Conservation (phyloP, 805 yeast species). For the Pichia pseudocactophila region DNA sequence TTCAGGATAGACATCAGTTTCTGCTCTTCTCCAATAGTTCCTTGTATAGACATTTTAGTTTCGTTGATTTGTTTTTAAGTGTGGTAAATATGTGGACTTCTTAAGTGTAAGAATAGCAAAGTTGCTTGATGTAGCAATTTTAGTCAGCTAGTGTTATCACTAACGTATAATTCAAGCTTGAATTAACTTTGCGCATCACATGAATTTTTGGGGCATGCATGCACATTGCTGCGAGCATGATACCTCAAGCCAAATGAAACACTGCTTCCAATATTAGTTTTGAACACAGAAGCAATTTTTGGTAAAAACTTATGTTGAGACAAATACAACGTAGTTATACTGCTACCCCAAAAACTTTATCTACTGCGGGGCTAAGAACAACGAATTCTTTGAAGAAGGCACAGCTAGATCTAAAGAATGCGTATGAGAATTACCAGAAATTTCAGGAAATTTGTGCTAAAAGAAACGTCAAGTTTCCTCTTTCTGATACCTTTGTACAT, state of each 20-base stretch:
- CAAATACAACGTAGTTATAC: background rate
- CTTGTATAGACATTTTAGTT: conserved; percentile 26
- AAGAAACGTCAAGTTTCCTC: conserved; percentile 26
- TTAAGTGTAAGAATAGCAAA: background rate
- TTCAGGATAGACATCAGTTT: conserved; percentile 23
- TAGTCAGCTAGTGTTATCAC: too few relatives aligned
- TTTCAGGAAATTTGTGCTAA: conserved; percentile 25
- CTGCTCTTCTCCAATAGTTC: conserved; percentile 28
- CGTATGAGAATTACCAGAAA: conserved; percentile 21
- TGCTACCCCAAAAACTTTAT: background rate
- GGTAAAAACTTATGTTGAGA: conserved; percentile 1
- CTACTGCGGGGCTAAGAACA: conserved; percentile 12
- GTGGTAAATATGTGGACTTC: background rate
- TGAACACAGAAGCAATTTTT: too few relatives aligned
- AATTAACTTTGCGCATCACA: too few relatives aligned
- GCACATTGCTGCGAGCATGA: too few relatives aligned
- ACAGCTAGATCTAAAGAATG: conserved; percentile 27
- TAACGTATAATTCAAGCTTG: too few relatives aligned
- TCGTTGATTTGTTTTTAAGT: background rate
- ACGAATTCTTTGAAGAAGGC: conserved; percentile 28
- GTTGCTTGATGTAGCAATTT: too few relatives aligned
- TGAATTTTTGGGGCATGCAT: too few relatives aligned
- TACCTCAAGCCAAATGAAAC: too few relatives aligned
- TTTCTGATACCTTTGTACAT: conserved; percentile 15
- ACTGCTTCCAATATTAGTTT: too few relatives aligned